Conservation (phyloP, 495 filamentous ascomycete genomes). For the Penicillium ochrochloron region DNA sequence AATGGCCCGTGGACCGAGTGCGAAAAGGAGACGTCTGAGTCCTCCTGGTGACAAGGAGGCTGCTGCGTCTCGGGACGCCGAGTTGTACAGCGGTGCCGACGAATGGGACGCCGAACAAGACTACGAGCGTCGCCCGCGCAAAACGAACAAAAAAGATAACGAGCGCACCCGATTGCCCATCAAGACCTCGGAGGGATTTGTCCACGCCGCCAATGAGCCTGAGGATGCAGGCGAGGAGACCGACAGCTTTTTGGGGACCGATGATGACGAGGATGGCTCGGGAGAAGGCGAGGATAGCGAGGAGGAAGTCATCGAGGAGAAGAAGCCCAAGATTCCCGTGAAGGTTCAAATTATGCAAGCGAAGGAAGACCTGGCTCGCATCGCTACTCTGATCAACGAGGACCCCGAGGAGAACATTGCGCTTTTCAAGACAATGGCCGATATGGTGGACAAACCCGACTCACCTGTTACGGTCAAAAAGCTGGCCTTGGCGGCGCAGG, state of each 20-base stretch:
- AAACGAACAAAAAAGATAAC: conserved; percentile 69
- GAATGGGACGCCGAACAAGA: conserved; percentile 90
- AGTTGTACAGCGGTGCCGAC: conserved; percentile 48
- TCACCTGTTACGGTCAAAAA: conserved; percentile 76
- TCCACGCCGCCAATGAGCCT: conserved; percentile 60
- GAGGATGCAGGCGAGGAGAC: conserved; percentile 52
- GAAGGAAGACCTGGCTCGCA: conserved; percentile 88
- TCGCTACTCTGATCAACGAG: conserved; percentile 83
- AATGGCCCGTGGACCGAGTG: conserved; percentile 54
- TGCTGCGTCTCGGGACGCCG: conserved; percentile 40
- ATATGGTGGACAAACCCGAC: conserved; percentile 62
- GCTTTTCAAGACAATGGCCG: conserved; percentile 74
- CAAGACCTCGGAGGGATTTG: conserved; percentile 73
- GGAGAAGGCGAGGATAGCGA: conserved; percentile 59
- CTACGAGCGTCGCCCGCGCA: conserved; percentile 81
- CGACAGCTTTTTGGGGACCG: conserved; percentile 58
- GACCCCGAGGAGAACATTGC: conserved; percentile 89
- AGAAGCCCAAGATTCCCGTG: conserved; percentile 66
- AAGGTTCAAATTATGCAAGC: conserved; percentile 80
- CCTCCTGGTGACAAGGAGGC: conserved; percentile 51
- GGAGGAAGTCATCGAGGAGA: conserved; percentile 49
- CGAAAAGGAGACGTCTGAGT: conserved; percentile 60
- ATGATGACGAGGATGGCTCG: conserved; percentile 44
- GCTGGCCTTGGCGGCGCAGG: conserved; percentile 79
- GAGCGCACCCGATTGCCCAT: conserved; percentile 80